A percentile compares a stretch with the other conserved stretches of the same genome.
These are phyloP conservation scores for Cercospora sp. DNA, from an alignment of 2,329 filamentous ascomycete genomes.

Conservation along the genomic window DNA sequence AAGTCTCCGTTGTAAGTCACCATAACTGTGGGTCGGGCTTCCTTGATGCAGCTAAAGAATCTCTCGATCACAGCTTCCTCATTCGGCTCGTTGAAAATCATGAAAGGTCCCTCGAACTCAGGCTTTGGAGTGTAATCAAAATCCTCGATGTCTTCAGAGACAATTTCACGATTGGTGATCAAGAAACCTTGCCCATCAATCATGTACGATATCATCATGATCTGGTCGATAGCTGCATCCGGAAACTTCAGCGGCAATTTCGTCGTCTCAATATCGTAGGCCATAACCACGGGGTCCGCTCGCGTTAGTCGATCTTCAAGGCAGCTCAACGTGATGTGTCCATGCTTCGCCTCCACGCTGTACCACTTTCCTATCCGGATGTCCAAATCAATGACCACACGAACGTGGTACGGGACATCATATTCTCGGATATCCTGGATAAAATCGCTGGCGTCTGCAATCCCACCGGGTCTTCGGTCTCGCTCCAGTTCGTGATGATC, in stretches of 20 bases:
- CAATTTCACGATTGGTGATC: constrained; percentile 96
- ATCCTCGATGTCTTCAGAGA: constrained; percentile 94
- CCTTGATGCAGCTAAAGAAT: constrained; percentile 95
- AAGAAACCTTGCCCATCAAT: constrained; percentile 97
- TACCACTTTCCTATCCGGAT: constrained; percentile 98
- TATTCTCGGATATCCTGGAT: constrained; percentile 99
- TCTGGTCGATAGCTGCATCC: constrained; percentile 88
- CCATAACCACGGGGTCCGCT: constrained; percentile 95
- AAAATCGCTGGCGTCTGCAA: constrained; percentile 90
- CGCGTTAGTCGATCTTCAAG: constrained; percentile 85
- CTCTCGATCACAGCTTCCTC: constrained; percentile 85
- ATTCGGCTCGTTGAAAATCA: constrained; percentile 97
- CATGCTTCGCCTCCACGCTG: constrained; percentile 89
- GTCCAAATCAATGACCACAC: constrained; percentile 94
- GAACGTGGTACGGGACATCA: constrained; percentile 97
- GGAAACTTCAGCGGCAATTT: constrained; percentile 96
- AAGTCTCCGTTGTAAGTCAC: constrained; percentile 99
- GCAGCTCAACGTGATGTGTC: constrained; percentile 76
- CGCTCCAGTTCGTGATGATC: constrained; percentile 65
- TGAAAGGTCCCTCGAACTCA: constrained; percentile 91
- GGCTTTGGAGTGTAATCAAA: constrained; percentile 98
- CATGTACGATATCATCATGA: constrained; percentile 99
- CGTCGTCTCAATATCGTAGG: constrained; percentile 98
- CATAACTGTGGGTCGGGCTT: constrained; percentile 91
- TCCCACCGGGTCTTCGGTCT: constrained; percentile 71